Percentiles rank a stretch among this genome's conserved stretches.
phyloP scores from a whole-genome alignment of 768 basidiomycete genomes.

The Chiua virens region DNA sequence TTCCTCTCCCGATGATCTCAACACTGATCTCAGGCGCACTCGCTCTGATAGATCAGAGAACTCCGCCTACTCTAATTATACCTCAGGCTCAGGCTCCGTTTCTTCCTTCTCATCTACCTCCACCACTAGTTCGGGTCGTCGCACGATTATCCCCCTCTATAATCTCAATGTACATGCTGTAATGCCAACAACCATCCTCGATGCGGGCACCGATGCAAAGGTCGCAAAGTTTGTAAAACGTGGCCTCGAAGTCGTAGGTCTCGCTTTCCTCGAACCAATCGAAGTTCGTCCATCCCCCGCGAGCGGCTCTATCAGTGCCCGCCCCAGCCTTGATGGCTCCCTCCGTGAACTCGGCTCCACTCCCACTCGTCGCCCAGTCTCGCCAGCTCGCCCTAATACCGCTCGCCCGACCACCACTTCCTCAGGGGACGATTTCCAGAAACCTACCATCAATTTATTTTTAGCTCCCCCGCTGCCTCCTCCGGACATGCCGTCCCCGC shows the following conservation, averaged over 20 bases:
- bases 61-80: slow-evolving; percentile 46
- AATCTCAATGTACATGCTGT: slow-evolving; percentile 88
- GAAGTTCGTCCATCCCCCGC: slow-evolving; percentile 56
- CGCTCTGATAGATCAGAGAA: slow-evolving; percentile 53
- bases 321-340: slow-evolving; percentile 31
- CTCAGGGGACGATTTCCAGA: neutral
- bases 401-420: neutral
- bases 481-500: slow-evolving; percentile 25
- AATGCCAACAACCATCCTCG: slow-evolving; percentile 80
- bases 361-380: slow-evolving; percentile 8
- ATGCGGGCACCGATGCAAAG: slow-evolving; percentile 86
- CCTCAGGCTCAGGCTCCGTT: slow-evolving; percentile 47
- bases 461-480: slow-evolving; percentile 15
- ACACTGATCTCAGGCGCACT: slow-evolving; percentile 29
- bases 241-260: slow-evolving; percentile 74
- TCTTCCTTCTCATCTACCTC: slow-evolving; percentile 43
- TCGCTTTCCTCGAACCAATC: slow-evolving; percentile 77
- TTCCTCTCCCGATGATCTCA: slow-evolving; percentile 29
- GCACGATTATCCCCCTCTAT: slow-evolving; percentile 82
- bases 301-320: slow-evolving; percentile 9
- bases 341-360: slow-evolving; percentile 22
- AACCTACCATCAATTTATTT: slow-evolving; percentile 17
- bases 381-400: slow-evolving; percentile 9
- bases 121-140: slow-evolving; percentile 49
- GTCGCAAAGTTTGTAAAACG: slow-evolving; percentile 75